These are phyloP conservation scores for Camellia oleifera DNA, from an alignment of 179 eudicot species.

Conservation along the genomic window DNA sequence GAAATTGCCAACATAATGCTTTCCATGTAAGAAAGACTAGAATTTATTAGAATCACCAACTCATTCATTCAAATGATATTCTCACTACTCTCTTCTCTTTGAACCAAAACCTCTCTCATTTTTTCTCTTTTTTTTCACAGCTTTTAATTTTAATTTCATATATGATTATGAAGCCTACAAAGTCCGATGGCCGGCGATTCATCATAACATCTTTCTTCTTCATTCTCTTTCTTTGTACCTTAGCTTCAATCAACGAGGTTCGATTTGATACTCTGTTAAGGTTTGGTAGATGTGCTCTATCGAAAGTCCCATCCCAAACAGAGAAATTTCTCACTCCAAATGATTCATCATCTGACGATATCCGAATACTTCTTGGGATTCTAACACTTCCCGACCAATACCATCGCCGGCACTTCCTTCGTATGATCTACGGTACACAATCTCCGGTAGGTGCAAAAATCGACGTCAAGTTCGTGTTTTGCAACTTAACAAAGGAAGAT, in stretches of 20 bases:
- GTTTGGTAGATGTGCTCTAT: conserved; percentile 48
- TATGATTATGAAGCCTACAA: conserved; percentile 31
- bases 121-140: neutral
- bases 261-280: conserved; percentile 35
- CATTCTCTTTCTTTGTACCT: conserved; percentile 55
- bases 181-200: conserved; percentile 40
- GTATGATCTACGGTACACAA: conserved; percentile 51
- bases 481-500: conserved; percentile 56
- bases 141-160: conserved; percentile 24
- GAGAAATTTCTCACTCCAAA: conserved; percentile 21
- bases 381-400: conserved; percentile 49
- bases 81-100: neutral
- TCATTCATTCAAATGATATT: neutral
- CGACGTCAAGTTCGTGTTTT: conserved; percentile 50
- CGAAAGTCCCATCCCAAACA: conserved; percentile 7
- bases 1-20: conserved; percentile 30
- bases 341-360: conserved; percentile 21
- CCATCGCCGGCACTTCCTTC: conserved; percentile 53
- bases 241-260: conserved; percentile 67
- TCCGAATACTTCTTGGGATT: conserved; percentile 46
- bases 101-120: conserved; percentile 6
- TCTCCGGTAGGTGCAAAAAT: conserved; percentile 25
- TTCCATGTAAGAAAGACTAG: conserved; percentile 26
- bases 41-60: neutral
- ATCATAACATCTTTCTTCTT: conserved; percentile 48